Evolutionary conservation across 1,284 basidiomycete species (phyloP).

Genomic region (Ustilago crameri): DNA sequence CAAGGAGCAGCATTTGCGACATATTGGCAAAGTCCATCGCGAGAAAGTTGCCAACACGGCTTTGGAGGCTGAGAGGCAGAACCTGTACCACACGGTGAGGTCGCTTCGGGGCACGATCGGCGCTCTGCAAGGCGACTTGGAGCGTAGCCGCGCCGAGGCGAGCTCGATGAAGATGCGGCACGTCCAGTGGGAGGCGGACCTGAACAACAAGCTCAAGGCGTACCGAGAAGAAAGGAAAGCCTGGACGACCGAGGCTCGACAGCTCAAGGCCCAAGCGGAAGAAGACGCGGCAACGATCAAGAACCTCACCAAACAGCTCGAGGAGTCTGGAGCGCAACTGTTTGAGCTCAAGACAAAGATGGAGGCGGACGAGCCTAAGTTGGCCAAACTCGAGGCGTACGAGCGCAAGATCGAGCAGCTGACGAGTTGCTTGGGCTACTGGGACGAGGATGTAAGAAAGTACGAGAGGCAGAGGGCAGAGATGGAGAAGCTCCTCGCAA

Average conservation of each 20-base stretch:
- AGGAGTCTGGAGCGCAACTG: slow-evolving; percentile 53
- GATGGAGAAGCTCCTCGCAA: slow-evolving; percentile 57
- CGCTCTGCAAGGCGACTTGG: slow-evolving; percentile 32
- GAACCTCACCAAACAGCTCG: slow-evolving; percentile 41
- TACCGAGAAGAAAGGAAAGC: slow-evolving; percentile 64
- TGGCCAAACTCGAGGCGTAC: slow-evolving; percentile 52
- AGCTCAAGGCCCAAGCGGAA: slow-evolving; percentile 54
- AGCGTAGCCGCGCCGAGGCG: slow-evolving; percentile 55
- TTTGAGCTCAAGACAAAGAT: slow-evolving; percentile 57
- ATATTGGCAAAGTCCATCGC: slow-evolving; percentile 67
- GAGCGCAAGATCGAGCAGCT: slow-evolving; percentile 52
- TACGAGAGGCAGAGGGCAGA: slow-evolving; percentile 59
- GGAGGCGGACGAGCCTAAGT: slow-evolving; percentile 39
- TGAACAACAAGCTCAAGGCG: slow-evolving; percentile 61
- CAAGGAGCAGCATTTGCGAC: slow-evolving; percentile 66
- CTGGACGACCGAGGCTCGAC: slow-evolving; percentile 49
- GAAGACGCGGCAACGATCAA: slow-evolving; percentile 34
- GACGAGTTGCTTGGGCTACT: slow-evolving; percentile 47
- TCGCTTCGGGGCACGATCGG: slow-evolving; percentile 47
- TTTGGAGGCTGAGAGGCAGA: slow-evolving; percentile 66
- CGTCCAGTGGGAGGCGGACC: slow-evolving; percentile 62
- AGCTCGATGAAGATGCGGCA: slow-evolving; percentile 52
- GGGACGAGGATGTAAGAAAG: slow-evolving; percentile 59
- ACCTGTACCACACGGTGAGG: slow-evolving; percentile 60
- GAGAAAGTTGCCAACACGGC: slow-evolving; percentile 63